A percentile compares a stretch with the other conserved stretches of the same genome.
Conservation (phyloP, 345 rosid genomes). For the Arabis hirsuta region DNA sequence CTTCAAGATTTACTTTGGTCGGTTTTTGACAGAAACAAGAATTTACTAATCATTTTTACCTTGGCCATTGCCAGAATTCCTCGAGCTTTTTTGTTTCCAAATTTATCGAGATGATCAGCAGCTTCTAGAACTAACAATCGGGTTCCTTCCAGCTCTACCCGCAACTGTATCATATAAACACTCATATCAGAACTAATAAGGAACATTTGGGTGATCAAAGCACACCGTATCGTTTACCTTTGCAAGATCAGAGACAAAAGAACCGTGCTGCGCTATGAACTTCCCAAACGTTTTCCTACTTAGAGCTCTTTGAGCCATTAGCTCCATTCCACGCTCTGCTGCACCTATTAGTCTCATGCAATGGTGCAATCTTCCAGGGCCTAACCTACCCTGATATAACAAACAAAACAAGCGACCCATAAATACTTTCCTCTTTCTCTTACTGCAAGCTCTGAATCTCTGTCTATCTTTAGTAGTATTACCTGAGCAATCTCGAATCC, state of each 20-base stretch:
- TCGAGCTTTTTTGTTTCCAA: constrained; percentile 86
- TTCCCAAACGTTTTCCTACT: constrained; percentile 80
- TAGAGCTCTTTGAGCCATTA: constrained; percentile 89
- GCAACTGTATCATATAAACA: constrained; percentile 59
- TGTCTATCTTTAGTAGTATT: constrained; percentile 12
- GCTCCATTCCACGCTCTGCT: constrained; percentile 97
- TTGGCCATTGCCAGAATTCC: constrained; percentile 93
- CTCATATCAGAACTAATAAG: constrained; percentile 5
- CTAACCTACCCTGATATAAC: constrained; percentile 82
- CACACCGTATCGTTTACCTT: constrained; percentile 52
- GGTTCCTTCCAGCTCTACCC: constrained; percentile 79
- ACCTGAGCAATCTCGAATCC: constrained; percentile 99
- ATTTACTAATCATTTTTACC: constrained; percentile 46
- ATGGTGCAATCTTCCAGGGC: constrained; percentile 99
- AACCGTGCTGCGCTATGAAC: constrained; percentile 85
- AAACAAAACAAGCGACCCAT: constrained; percentile 24
- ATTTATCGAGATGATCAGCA: constrained; percentile 87
- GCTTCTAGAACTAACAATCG: constrained; percentile 89
- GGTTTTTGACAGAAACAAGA: not conserved
- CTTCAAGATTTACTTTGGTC: not conserved
- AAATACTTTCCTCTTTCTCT: constrained; percentile 17
- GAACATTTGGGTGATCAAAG: not conserved
- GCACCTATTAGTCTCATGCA: constrained; percentile 97
- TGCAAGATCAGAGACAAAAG: constrained; percentile 87
- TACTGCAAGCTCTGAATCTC: constrained; percentile 15